Conservation (phyloP, 2,329 filamentous ascomycete genomes). For the Waltergamsia citrina region DNA sequence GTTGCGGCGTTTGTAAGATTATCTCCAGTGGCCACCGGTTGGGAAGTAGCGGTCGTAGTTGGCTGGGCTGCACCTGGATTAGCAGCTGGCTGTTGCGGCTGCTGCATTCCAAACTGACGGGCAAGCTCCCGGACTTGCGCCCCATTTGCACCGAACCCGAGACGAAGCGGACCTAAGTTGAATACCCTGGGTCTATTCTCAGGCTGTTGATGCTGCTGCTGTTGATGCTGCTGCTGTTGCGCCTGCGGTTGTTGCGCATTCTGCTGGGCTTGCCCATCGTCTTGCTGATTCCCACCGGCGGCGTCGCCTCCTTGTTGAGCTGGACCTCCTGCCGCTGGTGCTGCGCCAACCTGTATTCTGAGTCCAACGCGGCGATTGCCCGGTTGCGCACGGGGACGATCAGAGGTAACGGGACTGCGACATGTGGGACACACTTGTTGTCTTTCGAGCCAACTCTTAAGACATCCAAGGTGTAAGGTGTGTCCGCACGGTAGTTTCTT, state of each 20-base stretch:
- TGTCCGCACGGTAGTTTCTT: constrained; percentile 97
- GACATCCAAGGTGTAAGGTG: constrained; percentile 85
- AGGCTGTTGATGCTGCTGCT: constrained; percentile 3
- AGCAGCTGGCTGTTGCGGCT: constrained; percentile 11
- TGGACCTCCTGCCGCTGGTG: neutral
- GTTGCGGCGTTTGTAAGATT: constrained; percentile 38
- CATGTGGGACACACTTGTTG: constrained; percentile 97
- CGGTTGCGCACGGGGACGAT: constrained; percentile 12
- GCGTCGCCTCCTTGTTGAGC: constrained; percentile 9
- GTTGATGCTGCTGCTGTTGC: constrained; percentile 11
- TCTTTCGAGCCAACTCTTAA: constrained; percentile 93
- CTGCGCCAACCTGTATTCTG: constrained; percentile 18
- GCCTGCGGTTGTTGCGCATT: constrained; percentile 12
- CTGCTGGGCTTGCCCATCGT: neutral
- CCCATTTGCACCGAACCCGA: constrained; percentile 68
- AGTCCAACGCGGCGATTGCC: constrained; percentile 16
- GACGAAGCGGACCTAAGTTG: constrained; percentile 64
- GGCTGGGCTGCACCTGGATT: constrained; percentile 9
- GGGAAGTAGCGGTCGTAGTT: constrained; percentile 9
- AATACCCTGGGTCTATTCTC: constrained; percentile 47
- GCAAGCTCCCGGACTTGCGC: constrained; percentile 58
- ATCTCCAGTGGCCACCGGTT: constrained; percentile 11
- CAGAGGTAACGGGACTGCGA: constrained; percentile 58
- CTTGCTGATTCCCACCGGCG: constrained; percentile 3
- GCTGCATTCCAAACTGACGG: constrained; percentile 46